Evolutionary conservation across 2,329 filamentous ascomycete species (phyloP).

Genomic region (Apiospora rasikravindrae): DNA sequence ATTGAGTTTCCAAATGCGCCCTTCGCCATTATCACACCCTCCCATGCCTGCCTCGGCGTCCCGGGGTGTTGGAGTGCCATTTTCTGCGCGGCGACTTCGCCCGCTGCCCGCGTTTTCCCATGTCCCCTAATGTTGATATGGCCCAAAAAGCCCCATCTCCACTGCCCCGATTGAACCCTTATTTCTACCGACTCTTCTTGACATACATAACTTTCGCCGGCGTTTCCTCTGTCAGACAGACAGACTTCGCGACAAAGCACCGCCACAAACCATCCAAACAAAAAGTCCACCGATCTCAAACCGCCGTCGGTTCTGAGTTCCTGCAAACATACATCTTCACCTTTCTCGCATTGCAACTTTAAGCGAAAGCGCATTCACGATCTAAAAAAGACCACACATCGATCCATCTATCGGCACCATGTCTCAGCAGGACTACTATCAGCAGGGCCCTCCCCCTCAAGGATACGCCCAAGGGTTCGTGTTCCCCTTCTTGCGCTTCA

Average conservation of each 20-base stretch:
- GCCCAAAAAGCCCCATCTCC: background rate
- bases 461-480: background rate
- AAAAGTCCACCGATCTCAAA: slow-evolving; percentile 10
- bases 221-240: slow-evolving; percentile 6
- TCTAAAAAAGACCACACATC: background rate
- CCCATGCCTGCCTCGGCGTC: background rate
- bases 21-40: background rate
- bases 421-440: slow-evolving; percentile 19
- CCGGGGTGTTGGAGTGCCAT: background rate
- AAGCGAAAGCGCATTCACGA: background rate
- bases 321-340: background rate
- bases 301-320: background rate
- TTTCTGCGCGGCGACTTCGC: background rate
- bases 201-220: background rate
- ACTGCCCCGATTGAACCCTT: slow-evolving; percentile 12
- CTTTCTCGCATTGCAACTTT: background rate
- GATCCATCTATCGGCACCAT: background rate
- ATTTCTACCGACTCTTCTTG: background rate
- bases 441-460: slow-evolving; percentile 18
- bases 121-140: background rate
- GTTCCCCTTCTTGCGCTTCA: background rate
- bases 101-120: background rate
- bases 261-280: background rate
- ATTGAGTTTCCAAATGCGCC: slow-evolving; percentile 3
- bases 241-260: background rate